A percentile compares a stretch with the other conserved stretches of the same genome.
phyloP scores from a whole-genome alignment of 257 asterid species.

The Solanum corneliomulleri region DNA sequence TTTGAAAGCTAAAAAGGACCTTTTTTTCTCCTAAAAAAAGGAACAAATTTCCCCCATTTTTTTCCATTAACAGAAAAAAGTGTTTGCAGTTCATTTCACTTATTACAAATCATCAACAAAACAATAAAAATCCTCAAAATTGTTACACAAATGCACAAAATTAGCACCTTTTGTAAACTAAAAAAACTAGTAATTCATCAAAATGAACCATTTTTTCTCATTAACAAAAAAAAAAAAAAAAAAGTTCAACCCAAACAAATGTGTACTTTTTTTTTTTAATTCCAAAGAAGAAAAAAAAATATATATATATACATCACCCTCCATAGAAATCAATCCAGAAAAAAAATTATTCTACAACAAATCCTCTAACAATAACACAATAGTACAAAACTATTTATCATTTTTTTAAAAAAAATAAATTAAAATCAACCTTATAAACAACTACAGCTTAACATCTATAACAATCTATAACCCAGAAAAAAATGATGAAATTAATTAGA shows the following conservation, averaged over 20 bases:
- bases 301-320: too few relatives aligned
- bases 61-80: neutral
- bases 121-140: neutral
- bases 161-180: neutral
- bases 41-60: neutral
- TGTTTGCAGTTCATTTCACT: neutral
- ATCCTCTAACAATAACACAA: neutral
- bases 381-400: neutral
- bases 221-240: too few relatives aligned
- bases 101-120: neutral
- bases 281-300: too few relatives aligned
- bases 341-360: neutral
- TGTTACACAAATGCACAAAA: neutral
- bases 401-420: accelerated
- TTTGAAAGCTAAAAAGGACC: neutral
- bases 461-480: neutral
- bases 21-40: neutral
- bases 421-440: neutral
- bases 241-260: too few relatives aligned
- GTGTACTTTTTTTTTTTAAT: too few relatives aligned
- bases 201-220: neutral
- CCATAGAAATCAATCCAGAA: too few relatives aligned
- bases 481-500: neutral
- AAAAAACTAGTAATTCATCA: neutral
- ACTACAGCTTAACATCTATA: neutral